These are phyloP conservation scores for Thermomucor indicae-seudaticae DNA, from an alignment of 371 early-diverging fungal species.

Conservation along the genomic window DNA sequence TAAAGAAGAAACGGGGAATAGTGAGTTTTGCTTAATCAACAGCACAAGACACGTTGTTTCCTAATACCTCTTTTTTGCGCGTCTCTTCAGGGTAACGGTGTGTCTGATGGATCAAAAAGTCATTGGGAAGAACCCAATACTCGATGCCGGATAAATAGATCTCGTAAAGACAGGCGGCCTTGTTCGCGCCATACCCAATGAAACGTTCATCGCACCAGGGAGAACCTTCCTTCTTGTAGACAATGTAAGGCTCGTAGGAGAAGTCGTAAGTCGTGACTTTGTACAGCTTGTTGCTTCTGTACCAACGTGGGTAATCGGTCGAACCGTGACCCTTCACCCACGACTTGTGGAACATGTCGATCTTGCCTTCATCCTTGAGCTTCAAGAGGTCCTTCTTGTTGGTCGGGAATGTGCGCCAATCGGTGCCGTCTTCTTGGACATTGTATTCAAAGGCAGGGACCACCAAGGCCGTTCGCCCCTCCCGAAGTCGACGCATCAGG, in stretches of 20 bases:
- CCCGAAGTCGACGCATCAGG: constrained; percentile 34
- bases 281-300: constrained; percentile 42
- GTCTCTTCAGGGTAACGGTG: constrained; percentile 63
- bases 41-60: neutral
- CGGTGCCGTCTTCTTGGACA: constrained; percentile 48
- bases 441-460: constrained; percentile 67
- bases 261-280: constrained; percentile 58
- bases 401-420: constrained; percentile 53
- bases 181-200: constrained; percentile 72
- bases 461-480: constrained; percentile 53
- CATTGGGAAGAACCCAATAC: constrained; percentile 59
- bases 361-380: constrained; percentile 36
- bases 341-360: constrained; percentile 59
- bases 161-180: constrained; percentile 70
- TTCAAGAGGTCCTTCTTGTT: constrained; percentile 41
- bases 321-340: constrained; percentile 66
- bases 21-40: neutral
- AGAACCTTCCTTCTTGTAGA: constrained; percentile 54
- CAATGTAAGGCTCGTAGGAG: constrained; percentile 67
- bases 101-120: constrained; percentile 67
- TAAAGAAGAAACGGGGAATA: constrained; percentile 12
- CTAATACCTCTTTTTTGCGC: constrained; percentile 56
- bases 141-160: constrained; percentile 64
- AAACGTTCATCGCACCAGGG: constrained; percentile 78
- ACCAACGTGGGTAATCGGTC: constrained; percentile 60